These are phyloP conservation scores for Mollisiaceae sp. DNA, from an alignment of 2,329 filamentous ascomycete genomes.

Conservation along the genomic window DNA sequence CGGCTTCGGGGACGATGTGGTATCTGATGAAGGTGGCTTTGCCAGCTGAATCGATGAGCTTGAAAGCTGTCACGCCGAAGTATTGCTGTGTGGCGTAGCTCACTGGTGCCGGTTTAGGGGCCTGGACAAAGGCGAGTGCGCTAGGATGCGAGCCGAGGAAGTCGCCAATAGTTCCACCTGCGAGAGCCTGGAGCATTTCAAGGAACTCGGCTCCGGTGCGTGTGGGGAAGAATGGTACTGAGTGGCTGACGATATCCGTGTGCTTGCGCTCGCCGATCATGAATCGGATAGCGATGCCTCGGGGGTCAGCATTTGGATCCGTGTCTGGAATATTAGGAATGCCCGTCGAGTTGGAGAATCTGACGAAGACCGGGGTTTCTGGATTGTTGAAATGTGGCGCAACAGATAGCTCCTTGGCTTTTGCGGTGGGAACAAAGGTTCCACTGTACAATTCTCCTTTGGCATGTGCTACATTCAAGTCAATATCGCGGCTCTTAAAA, in stretches of 20 bases:
- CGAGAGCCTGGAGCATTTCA: constrained; percentile 51
- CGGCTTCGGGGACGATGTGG: constrained; percentile 52
- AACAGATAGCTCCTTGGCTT: constrained; percentile 50
- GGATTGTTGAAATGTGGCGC: constrained; percentile 54
- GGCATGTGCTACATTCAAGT: constrained; percentile 52
- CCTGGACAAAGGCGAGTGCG: constrained; percentile 53
- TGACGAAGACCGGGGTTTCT: constrained; percentile 50
- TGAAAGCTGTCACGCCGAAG: constrained; percentile 56
- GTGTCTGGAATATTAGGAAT: constrained; percentile 56
- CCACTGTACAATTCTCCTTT: constrained; percentile 58
- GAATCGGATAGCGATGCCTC: constrained; percentile 56
- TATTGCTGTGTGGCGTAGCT: constrained; percentile 56
- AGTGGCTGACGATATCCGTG: constrained; percentile 62
- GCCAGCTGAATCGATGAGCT: constrained; percentile 47
- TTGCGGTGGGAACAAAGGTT: constrained; percentile 54
- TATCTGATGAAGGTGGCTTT: constrained; percentile 55
- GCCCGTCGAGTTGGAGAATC: constrained; percentile 58
- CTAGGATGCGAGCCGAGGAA: constrained; percentile 53
- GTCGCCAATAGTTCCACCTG: constrained; percentile 43
- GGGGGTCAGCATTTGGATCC: constrained; percentile 53
- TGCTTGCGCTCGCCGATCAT: constrained; percentile 52
- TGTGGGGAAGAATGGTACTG: constrained; percentile 56
- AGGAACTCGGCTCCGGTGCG: constrained; percentile 59
- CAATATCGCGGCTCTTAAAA: not conserved
- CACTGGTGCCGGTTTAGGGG: constrained; percentile 54